Base-by-base conservation (phyloP, 345 rosid species). In the Eucalyptus regnans region DNA sequence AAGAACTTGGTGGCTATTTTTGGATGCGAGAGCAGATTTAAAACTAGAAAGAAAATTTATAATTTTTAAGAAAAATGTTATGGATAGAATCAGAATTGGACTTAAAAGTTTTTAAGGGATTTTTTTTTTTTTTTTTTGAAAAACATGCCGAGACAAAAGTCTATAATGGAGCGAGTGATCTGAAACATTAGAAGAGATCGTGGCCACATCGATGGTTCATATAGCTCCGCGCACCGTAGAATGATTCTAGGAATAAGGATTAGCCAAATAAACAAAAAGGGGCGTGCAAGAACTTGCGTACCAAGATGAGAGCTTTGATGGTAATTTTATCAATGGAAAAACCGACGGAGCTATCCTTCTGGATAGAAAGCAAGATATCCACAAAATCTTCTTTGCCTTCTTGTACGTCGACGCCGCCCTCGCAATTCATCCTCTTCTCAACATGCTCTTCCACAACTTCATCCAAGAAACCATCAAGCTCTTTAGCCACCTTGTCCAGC, bases 221-320 rank as follows among this genome's bases (percentile, higher is more conserved):
- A 60, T 27, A 27, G 33, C 68, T 60, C 68, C 31, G 31, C 31
- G 27, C 31, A 3, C 33, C 31, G 31, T 5, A 60, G 7, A 60
- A 27, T 27, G 31, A 60, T 60, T 60, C 68, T 27, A 60, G 31
- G 71, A 64, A 29, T 64, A n/a, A 31, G 37, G 31, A 83, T 20
- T 9, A 13, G 52, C 17, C 50, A 29, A 29, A 23, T n/a, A 76
- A 60, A 27, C 25, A 71, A 71, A 71, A 71, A 41, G 86, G 86
- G 86, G 41, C 37, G 20, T 29, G 15, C 31, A 79, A 86, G 17
- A 86, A 86, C 9, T 10, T 3, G 13, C 86, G 27, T 91, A 93
- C 93, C 90, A 92, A 44, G 88, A 91, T 84, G 31, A 93, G 46
- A 41, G 94, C 94, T 76, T 92, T 93, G 37, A 93, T 86, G 90